Base-by-base conservation (phyloP, 257 asterid species). In the Cynanchum wilfordii region DNA sequence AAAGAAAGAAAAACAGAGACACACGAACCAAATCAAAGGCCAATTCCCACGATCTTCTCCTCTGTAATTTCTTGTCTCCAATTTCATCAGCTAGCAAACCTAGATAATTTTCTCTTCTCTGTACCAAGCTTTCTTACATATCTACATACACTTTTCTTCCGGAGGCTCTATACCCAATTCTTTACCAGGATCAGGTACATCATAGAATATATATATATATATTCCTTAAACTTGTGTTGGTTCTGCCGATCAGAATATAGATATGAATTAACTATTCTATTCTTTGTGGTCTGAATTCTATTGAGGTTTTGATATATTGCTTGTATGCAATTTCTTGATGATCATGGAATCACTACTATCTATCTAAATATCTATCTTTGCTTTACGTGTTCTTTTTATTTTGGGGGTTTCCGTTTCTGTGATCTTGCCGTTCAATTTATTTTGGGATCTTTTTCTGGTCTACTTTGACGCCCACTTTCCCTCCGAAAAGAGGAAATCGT, bases 171-270 rank as follows among this genome's bases (percentile, higher is more conserved):
- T 58, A 36, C 36, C 54, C 63, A 24, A 33, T 72, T 70, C n/a
- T 58, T 56, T 68, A 16, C 60, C 70, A 73, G 68, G 65, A 81
- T 79, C 85, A 79, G 89, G 92, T 87, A 33, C 38, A 33, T 33
- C 38, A 33, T 33, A n/a, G n/a, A n/a, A 33, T 33, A 33, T 3
- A 33, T 33, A 33, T 2, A 33, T 33, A 33, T 33, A 33, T 33
- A 33, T 33, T 33, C 4, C 5, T 33, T 33, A 4, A 33, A 33
- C 38, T 33, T 5, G 38, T 33, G 38, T 33, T 33, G 38, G 4
- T 33, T 33, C 5, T 33, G 38, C 38, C 38, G 4, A 33, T 33
- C 38, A 33, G 38, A 33, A 33, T 33, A 33, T 33, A 27, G 15
- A 36, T 27, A 6, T 50, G 8, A 49, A 29, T 24, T 24, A 38